Evolutionary conservation across 805 yeast genomes (phyloP).

Genomic region (Teunomyces lycoperdinae): DNA sequence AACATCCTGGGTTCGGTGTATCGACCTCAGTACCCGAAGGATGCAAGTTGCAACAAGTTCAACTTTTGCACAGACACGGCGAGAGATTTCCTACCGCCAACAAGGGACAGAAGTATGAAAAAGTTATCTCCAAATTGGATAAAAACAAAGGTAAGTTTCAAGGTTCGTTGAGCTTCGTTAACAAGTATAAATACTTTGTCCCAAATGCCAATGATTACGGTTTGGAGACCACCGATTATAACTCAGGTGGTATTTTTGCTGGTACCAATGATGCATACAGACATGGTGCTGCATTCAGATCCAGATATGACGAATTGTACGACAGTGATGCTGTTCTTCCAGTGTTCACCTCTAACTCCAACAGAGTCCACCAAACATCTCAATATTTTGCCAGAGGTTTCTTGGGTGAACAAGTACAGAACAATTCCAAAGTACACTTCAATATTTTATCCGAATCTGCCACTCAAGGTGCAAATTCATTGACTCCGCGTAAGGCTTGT

Average conservation of each 20-base stretch:
- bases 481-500: constrained; percentile 28
- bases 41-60: constrained; percentile 65
- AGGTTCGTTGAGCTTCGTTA: constrained; percentile 53
- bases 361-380: constrained; percentile 56
- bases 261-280: constrained; percentile 50
- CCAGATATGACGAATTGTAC: constrained; percentile 49
- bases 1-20: constrained; percentile 52
- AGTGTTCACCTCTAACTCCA: constrained; percentile 54
- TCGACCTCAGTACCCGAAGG: constrained; percentile 46
- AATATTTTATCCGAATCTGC: constrained; percentile 46
- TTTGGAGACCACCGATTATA: constrained; percentile 49
- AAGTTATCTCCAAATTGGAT: constrained; percentile 17
- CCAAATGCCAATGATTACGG: constrained; percentile 38
- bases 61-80: constrained; percentile 75
- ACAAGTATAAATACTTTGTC: constrained; percentile 51
- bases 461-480: constrained; percentile 23
- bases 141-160: constrained; percentile 24
- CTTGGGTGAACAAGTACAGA: constrained; percentile 40
- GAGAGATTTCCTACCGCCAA: constrained; percentile 61
- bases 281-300: constrained; percentile 50
- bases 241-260: constrained; percentile 43
- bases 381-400: constrained; percentile 59
- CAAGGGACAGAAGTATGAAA: constrained; percentile 26
- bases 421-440: constrained; percentile 27
- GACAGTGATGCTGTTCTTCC: constrained; percentile 36